phyloP scores from a whole-genome alignment of 176 grass and related monocot genomes.

The Raddia guianensis region DNA sequence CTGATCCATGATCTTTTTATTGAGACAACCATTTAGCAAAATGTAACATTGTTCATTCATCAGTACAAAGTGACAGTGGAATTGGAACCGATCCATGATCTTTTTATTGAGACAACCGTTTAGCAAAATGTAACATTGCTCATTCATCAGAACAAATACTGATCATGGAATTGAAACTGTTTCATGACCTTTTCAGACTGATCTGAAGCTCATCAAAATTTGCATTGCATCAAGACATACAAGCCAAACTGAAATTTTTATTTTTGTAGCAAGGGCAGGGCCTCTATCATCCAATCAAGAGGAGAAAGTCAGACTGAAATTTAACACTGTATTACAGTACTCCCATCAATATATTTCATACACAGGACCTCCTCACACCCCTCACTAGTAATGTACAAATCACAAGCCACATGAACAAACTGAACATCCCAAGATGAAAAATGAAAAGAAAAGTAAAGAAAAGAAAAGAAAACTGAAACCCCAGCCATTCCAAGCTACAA shows the following conservation, averaged over 20 bases:
- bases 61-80: not conserved
- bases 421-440: constrained; percentile 4
- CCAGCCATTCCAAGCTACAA: constrained; percentile 43
- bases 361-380: not conserved
- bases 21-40: not conserved
- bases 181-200: too few species aligned
- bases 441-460: not conserved
- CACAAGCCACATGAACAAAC: constrained; percentile 36
- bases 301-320: not conserved
- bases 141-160: too few species aligned
- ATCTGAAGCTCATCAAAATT: not conserved
- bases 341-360: constrained; percentile 29
- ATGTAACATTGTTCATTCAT: not conserved
- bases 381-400: constrained; percentile 41
- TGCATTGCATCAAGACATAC: not conserved
- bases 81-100: not conserved
- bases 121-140: too few species aligned
- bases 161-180: too few species aligned
- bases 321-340: not conserved
- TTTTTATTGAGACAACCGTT: too few species aligned
- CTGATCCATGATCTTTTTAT: not conserved
- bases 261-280: too few species aligned
- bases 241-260: not conserved
- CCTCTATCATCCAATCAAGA: not conserved
- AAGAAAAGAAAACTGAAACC: not conserved